Evolutionary conservation across 2,329 filamentous ascomycete species (phyloP).

Genomic region (Alternaria alternata): DNA sequence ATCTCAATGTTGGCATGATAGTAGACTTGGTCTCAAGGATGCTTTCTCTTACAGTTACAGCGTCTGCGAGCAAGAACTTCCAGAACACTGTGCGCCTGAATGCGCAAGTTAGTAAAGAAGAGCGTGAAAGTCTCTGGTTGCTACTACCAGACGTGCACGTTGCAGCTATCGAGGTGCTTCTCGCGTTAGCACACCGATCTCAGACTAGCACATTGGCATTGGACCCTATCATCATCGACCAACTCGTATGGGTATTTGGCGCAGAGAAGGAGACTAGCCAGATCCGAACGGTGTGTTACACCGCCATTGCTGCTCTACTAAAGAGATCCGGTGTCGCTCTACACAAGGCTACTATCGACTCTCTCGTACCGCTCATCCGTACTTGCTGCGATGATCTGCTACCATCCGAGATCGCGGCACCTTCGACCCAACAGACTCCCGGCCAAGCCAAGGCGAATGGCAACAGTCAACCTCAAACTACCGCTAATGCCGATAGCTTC

Average conservation of each 20-base stretch:
- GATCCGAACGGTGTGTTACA: constrained; percentile 70
- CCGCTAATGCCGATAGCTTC: constrained; percentile 76
- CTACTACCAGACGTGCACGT: constrained; percentile 77
- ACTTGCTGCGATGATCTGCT: constrained; percentile 79
- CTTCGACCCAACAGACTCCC: constrained; percentile 48
- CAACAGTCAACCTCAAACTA: constrained; percentile 43
- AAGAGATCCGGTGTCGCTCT: constrained; percentile 70
- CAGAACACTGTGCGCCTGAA: constrained; percentile 65
- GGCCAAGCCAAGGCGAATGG: constrained; percentile 53
- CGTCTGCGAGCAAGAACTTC: constrained; percentile 53
- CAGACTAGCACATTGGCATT: constrained; percentile 66
- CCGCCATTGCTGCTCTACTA: constrained; percentile 66
- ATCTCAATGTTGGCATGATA: constrained; percentile 71
- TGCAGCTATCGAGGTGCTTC: constrained; percentile 70
- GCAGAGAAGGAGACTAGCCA: constrained; percentile 59
- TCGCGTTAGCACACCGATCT: constrained; percentile 66
- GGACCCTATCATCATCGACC: constrained; percentile 72
- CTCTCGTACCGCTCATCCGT: constrained; percentile 69
- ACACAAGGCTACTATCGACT: constrained; percentile 69
- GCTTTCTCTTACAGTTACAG: constrained; percentile 67
- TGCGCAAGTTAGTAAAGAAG: constrained; percentile 77
- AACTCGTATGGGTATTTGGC: constrained; percentile 74
- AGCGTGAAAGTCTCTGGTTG: constrained; percentile 80
- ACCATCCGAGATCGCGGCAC: constrained; percentile 49
- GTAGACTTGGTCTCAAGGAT: constrained; percentile 75